phyloP scores from a whole-genome alignment of 306 rosid species.

The Casuarina equisetifolia region DNA sequence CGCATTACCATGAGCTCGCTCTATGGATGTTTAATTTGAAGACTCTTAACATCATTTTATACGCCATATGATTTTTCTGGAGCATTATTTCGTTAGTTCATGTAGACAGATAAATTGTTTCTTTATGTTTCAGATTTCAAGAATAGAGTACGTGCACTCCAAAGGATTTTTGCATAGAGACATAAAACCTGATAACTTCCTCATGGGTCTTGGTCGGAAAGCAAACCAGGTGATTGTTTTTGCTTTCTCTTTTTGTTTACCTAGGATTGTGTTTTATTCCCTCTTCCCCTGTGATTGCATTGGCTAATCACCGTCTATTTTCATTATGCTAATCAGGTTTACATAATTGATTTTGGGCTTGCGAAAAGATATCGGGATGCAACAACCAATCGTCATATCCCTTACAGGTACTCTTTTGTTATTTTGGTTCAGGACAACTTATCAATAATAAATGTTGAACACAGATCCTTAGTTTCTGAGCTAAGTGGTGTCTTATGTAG shows the following conservation, averaged over 20 bases:
- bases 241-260: conserved; percentile 2
- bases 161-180: conserved; percentile 94
- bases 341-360: conserved; percentile 89
- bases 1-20: neutral
- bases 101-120: neutral
- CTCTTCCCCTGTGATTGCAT: conserved; percentile 1
- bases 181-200: conserved; percentile 94
- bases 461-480: neutral
- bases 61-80: neutral
- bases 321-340: conserved; percentile 52
- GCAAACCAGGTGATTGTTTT: conserved; percentile 77
- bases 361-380: conserved; percentile 90
- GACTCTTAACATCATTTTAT: neutral
- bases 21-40: neutral
- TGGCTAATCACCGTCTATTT: conserved; percentile 9
- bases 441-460: neutral
- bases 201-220: conserved; percentile 98
- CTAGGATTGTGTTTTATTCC: conserved; percentile 2
- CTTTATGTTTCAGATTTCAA: conserved; percentile 51
- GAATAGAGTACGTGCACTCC: conserved; percentile 94
- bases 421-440: neutral
- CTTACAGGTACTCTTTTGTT: conserved; percentile 58
- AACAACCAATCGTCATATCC: conserved; percentile 83
- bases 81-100: neutral
- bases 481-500: conserved; percentile 38